Conservation (phyloP, 2,329 filamentous ascomycete species). For the Arthroderma sp. region DNA sequence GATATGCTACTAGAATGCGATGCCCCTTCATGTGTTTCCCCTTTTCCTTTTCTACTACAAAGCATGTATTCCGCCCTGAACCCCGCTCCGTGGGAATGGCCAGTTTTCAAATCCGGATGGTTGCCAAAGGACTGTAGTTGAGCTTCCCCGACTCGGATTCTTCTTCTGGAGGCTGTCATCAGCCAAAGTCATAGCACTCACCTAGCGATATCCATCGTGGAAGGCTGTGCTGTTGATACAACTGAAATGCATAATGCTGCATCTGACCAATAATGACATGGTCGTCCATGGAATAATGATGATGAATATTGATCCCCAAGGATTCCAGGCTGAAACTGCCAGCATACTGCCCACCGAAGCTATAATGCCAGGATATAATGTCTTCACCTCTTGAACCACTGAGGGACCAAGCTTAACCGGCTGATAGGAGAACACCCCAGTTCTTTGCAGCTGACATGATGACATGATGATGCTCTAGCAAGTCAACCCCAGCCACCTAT, state of each 20-base stretch:
- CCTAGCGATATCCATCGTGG: slow-evolving; percentile 21
- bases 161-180: slow-evolving; percentile 12
- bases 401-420: too few relatives aligned
- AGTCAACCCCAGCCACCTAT: too few relatives aligned
- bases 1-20: slow-evolving; percentile 13
- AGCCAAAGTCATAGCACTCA: slow-evolving; percentile 15
- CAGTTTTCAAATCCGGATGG: not conserved
- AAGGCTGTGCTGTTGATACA: slow-evolving; percentile 16
- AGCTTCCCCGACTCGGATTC: slow-evolving; percentile 12
- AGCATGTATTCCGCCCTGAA: slow-evolving; percentile 3
- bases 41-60: slow-evolving; percentile 5
- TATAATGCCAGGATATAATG: too few relatives aligned
- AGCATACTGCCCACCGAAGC: not conserved
- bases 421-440: too few relatives aligned
- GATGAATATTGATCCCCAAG: slow-evolving; percentile 11
- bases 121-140: slow-evolving; percentile 10
- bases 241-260: slow-evolving; percentile 29
- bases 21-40: slow-evolving; percentile 8
- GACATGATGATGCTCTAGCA: too few relatives aligned
- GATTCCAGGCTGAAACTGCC: slow-evolving; percentile 16
- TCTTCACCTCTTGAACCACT: too few relatives aligned
- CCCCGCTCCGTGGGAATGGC: slow-evolving; percentile 5
- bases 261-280: slow-evolving; percentile 11
- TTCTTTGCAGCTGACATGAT: too few relatives aligned
- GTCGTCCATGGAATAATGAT: slow-evolving; percentile 5